These are phyloP conservation scores for Mycena crocata DNA, from an alignment of 768 basidiomycete genomes.

Conservation along the genomic window DNA sequence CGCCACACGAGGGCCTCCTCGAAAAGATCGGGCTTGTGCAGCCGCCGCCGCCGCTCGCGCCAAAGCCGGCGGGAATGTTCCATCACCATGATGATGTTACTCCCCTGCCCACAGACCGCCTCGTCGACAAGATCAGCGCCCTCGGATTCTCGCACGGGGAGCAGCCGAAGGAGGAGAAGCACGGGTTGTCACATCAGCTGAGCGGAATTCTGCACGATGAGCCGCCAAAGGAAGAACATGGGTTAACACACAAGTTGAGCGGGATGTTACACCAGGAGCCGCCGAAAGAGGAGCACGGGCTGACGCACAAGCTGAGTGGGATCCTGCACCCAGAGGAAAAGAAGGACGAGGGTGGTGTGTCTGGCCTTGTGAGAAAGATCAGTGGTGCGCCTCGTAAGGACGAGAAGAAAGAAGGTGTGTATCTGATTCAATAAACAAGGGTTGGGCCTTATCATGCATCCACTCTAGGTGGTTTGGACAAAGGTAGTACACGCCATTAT, in stretches of 20 bases:
- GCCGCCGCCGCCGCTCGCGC: slow-evolving; percentile 7
- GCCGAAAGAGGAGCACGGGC: slow-evolving; percentile 17
- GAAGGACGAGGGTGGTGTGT: slow-evolving; percentile 10
- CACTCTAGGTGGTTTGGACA: slow-evolving; percentile 9
- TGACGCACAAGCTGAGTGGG: slow-evolving; percentile 21
- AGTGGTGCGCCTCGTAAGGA: slow-evolving; percentile 7
- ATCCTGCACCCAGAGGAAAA: slow-evolving; percentile 1
- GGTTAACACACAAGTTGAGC: slow-evolving; percentile 18
- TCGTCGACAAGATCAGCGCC: slow-evolving; percentile 11
- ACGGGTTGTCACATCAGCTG: slow-evolving; percentile 17
- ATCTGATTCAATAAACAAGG: neutral
- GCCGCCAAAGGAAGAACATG: slow-evolving; percentile 12
- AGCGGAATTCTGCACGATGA: slow-evolving; percentile 11
- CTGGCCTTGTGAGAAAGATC: slow-evolving; percentile 12
- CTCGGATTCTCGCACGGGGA: slow-evolving; percentile 1
- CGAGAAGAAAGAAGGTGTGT: slow-evolving; percentile 15
- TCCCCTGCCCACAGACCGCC: neutral
- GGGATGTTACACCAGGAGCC: slow-evolving; percentile 2
- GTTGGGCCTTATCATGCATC: neutral
- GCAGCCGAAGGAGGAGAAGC: slow-evolving; percentile 10
- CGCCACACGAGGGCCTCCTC: slow-evolving; percentile 7
- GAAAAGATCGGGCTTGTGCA: slow-evolving; percentile 12
- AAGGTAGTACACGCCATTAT: neutral
- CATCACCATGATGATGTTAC: neutral
- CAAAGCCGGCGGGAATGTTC: neutral